Base-by-base conservation (phyloP, 2,329 filamentous ascomycete genomes). In the Epichloe typhina region DNA sequence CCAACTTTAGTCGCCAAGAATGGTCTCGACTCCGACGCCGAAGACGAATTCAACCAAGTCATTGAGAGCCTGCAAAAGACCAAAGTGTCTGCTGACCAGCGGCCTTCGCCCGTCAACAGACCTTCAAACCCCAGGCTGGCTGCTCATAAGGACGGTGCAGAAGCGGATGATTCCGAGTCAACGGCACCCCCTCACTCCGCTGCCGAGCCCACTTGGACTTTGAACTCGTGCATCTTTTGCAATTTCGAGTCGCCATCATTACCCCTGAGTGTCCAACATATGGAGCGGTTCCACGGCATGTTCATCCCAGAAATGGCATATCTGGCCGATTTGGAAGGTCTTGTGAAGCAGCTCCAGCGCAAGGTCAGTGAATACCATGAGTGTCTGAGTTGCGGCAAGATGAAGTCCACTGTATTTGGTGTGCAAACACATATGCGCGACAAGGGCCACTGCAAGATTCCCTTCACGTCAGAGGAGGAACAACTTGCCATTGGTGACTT, bases 341-440 rank as follows among this genome's bases (percentile, higher is more conserved):
- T 98, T 47, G 70, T 98, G 53, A 75, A 76, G 50, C 83, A 89
- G 55, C 74, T 98, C 13, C 83, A 88, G 61, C 76, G 83, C 56
- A 94, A 89, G 58, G 83, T 98, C 40, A 78, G 83, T 54, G 79
- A 88, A 53, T 80, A 84, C 54, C 82, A 88, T 63, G 84, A 95
- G 66, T 98, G 93, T 65, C 68, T 98, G 45, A 89, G 83, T 63
- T 98, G 93, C 64, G 84, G 86, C 63, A 94, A 93, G 66, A 68
- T 84, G 42, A 87, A 93, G 63, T 80, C 83, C 55, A 90, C 83
- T 12, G 75, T 85, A 0, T 82, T 83, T 52, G 91, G 87, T 17
- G 81, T 90, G 26, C 90, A 96, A 64, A 96, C 90, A 0, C 93
- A 98, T 66, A 98, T 98, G 93, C 83, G 88, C 43, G 93, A 98